These are phyloP conservation scores for Amesomyces nigricolor DNA, from an alignment of 2,329 filamentous ascomycete genomes.

Conservation along the genomic window DNA sequence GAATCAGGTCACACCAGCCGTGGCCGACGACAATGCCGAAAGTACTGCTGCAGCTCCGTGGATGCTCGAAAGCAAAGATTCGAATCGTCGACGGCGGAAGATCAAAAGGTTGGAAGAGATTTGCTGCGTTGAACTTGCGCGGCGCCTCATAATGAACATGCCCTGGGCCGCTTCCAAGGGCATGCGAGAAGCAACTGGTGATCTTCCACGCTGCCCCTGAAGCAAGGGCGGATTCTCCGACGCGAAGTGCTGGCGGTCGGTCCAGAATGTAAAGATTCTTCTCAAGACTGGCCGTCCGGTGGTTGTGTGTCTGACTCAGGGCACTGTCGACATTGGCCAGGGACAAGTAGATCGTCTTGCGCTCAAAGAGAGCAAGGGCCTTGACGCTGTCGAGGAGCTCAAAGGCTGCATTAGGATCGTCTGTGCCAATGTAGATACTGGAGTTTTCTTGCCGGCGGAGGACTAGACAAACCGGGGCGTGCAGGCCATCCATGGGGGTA, in stretches of 20 bases:
- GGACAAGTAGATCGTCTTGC: conserved; percentile 20
- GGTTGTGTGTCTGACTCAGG: conserved; percentile 9
- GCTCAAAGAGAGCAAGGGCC: conserved; percentile 13
- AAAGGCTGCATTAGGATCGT: conserved; percentile 19
- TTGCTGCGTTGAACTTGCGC: conserved; percentile 11
- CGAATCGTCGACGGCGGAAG: conserved; percentile 12
- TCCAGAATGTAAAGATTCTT: conserved; percentile 21
- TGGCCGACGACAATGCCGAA: conserved; percentile 20
- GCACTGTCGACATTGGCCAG: conserved; percentile 4
- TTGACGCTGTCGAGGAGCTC: conserved; percentile 12
- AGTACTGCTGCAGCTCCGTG: background rate
- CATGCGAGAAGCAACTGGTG: conserved; percentile 19
- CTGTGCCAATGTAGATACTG: conserved; percentile 19
- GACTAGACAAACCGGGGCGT: conserved; percentile 18
- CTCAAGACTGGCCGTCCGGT: conserved; percentile 14
- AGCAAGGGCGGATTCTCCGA: background rate
- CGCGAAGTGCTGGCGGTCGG: conserved; percentile 1
- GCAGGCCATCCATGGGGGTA: background rate
- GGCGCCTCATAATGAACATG: conserved; percentile 19
- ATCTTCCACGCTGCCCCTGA: conserved; percentile 15
- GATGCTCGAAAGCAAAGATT: conserved; percentile 18
- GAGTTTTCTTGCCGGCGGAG: conserved; percentile 10
- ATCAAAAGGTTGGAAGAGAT: conserved; percentile 18
- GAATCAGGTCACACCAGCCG: conserved; percentile 19
- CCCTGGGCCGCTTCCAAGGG: conserved; percentile 13